Evolutionary conservation across 1,284 basidiomycete genomes (phyloP).

Genomic region (Kalmanozyma brasiliensis): DNA sequence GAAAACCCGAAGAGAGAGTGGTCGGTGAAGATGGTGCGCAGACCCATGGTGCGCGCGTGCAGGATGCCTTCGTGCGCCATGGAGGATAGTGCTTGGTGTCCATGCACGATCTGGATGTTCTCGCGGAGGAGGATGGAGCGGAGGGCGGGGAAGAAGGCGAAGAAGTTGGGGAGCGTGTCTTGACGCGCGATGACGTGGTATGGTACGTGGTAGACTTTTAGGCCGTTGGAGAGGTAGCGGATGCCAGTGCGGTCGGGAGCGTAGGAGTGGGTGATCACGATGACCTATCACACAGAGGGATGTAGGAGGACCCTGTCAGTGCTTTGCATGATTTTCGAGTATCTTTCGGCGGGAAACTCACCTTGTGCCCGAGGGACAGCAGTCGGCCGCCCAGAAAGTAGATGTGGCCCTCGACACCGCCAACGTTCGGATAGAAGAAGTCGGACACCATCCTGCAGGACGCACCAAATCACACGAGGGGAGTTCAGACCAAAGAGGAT

Average conservation of each 20-base stretch:
- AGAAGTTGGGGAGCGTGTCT: conserved; percentile 93
- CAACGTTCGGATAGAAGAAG: conserved; percentile 94
- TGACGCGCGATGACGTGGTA: conserved; percentile 77
- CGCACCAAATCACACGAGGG: neutral
- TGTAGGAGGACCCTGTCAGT: no score
- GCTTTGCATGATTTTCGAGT: no score
- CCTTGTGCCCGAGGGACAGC: conserved; percentile 85
- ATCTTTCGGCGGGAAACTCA: no score
- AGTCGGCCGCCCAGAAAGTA: conserved; percentile 75
- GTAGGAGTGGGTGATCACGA: conserved; percentile 93
- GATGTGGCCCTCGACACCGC: conserved; percentile 96
- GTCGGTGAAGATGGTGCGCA: conserved; percentile 93
- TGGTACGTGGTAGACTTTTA: conserved; percentile 96
- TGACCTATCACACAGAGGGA: no score
- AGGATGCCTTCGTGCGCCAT: conserved; percentile 92
- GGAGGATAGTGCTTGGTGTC: conserved; percentile 88
- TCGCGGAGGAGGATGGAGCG: conserved; percentile 89
- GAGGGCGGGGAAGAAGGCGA: conserved; percentile 89
- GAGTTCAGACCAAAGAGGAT: neutral
- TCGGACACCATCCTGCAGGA: conserved; percentile 88
- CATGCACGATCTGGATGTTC: conserved; percentile 86
- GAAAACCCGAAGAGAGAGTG: conserved; percentile 96
- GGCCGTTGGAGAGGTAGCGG: conserved; percentile 81
- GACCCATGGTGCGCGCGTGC: conserved; percentile 74
- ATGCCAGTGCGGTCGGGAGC: conserved; percentile 84